Evolutionary conservation across 768 basidiomycete species (phyloP), one percentile per base, ranked within the genome.

Genomic region (Lactarius psammicola): DNA sequence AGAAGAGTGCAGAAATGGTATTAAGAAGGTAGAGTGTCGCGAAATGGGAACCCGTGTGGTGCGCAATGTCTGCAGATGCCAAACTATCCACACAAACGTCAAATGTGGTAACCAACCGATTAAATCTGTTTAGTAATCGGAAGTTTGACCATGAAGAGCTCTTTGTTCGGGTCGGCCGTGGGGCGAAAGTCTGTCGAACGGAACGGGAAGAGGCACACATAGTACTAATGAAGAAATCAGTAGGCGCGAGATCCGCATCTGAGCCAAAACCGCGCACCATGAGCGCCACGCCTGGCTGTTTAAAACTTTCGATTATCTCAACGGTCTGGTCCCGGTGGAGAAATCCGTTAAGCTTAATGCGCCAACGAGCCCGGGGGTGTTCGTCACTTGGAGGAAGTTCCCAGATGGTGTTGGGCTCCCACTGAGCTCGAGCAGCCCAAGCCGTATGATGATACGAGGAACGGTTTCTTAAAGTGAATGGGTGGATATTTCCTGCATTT

Each of bases 151-250:
- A 59, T 63, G 33, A 46, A 30, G 34, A 63, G 66, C 34, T 59
- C 57, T 33, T 18, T 54, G 0, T 63, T 33, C 4, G 36, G 40
- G 40, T 31, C 23, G 0, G 4, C 30, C 8, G 18, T 20, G 11
- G 57, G 57, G 26, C 4, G 51, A 36, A 67, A 67, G 6, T 30
- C 42, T 6, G 5, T 9, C 26, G 44, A 11, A 1, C 20, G 11
- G 53, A 67, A 63, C 20, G 61, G 61, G 31, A 59, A 63, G 33
- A 67, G 30, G 40, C 49, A 36, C 20, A 59, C 61, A 38, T 55
- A 23, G 53, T 67, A 67, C 66, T 67, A 33, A 34, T 6, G n/a
- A n/a, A 57, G n/a, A 10, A 23, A 57, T 59, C 34, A 44, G 57
- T 55, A 5, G 15, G 36, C 40, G 30, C 20, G 26, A 28, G 20